Evolutionary conservation across 2,329 filamentous ascomycete species (phyloP), one percentile per base, ranked within the genome.

Genomic region (Pyrenophora tritici-repentis): DNA sequence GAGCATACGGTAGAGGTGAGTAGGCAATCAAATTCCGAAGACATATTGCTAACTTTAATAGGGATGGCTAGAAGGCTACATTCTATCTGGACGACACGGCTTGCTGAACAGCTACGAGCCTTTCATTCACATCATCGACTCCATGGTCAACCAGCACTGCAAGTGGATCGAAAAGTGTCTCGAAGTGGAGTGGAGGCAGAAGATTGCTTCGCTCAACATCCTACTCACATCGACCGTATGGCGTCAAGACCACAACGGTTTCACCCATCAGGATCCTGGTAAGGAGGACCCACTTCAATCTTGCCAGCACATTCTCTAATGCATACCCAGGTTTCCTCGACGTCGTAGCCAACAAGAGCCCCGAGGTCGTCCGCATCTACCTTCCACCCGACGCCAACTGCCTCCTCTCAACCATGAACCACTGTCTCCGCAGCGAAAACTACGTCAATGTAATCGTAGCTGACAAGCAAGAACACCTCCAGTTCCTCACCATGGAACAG

Each of bases 61-160:
- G 64, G 68, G 69, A 4, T 92, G 88, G 88, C 79, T 92, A 13
- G 88, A 92, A 76, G 89, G 89, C 3, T 92, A 91, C 68, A 75
- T 90, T 35, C 79, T 92, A 2, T 89, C 84, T 47, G 89, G 89
- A 22, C 82, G 89, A 4, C 88, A 91, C 59, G 88, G 89, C 10
- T 70, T 92, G 52, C 81, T 92, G 52, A 91, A 91, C 80, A 88
- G 85, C 68, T 92, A 92, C 75, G 89, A 92, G 72, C 87, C 88
- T 0, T 92, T 92, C 68, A 89, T 91, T 52, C 88, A 91, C 67
- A 84, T 92, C 63, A 90, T 92, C 63, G 88, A 91, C 72, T 90
- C 86, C 1, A 92, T 92, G 88, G 88, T 92, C 53, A 91, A 90
- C 71, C 88, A 90, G 76, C 88, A 92, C 75, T 90, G 87, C 78